These are phyloP conservation scores for Geranomyces variabilis DNA, from an alignment of 192 early-diverging fungal species.

Conservation along the genomic window DNA sequence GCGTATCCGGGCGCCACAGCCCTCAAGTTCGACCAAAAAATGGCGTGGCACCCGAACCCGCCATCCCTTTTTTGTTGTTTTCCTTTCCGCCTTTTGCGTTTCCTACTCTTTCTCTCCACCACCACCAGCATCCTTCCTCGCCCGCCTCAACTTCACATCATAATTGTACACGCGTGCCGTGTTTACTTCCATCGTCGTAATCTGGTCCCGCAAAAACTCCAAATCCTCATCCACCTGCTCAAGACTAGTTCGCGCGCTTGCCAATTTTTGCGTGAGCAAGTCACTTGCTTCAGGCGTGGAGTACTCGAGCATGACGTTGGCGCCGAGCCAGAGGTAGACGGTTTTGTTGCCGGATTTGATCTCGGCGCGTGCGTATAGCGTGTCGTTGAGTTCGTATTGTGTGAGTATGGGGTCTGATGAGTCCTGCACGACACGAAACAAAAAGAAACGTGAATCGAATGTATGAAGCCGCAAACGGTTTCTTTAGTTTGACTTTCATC, in stretches of 20 bases:
- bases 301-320: slow-evolving; percentile 98
- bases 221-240: slow-evolving; percentile 85
- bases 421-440: slow-evolving; percentile 33
- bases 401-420: slow-evolving; percentile 73
- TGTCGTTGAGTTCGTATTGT: slow-evolving; percentile 93
- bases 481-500: background rate
- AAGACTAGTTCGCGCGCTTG: slow-evolving; percentile 71
- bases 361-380: slow-evolving; percentile 83
- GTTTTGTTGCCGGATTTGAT: slow-evolving; percentile 67
- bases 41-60: too few relatives aligned
- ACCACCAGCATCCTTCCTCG: slow-evolving; percentile 25
- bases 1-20: too few relatives aligned
- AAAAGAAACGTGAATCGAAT: too few relatives aligned
- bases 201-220: slow-evolving; percentile 92
- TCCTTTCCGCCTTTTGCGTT: too few relatives aligned
- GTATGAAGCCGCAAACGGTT: too few relatives aligned
- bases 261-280: slow-evolving; percentile 76
- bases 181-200: slow-evolving; percentile 98
- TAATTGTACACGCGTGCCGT: slow-evolving; percentile 96
- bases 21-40: too few relatives aligned
- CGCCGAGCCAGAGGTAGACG: slow-evolving; percentile 95
- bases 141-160: slow-evolving; percentile 71
- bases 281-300: slow-evolving; percentile 81
- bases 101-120: slow-evolving; percentile 1
- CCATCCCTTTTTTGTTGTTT: too few relatives aligned